phyloP scores from a whole-genome alignment of 805 yeast species.

The Ogataea haglerorum region DNA sequence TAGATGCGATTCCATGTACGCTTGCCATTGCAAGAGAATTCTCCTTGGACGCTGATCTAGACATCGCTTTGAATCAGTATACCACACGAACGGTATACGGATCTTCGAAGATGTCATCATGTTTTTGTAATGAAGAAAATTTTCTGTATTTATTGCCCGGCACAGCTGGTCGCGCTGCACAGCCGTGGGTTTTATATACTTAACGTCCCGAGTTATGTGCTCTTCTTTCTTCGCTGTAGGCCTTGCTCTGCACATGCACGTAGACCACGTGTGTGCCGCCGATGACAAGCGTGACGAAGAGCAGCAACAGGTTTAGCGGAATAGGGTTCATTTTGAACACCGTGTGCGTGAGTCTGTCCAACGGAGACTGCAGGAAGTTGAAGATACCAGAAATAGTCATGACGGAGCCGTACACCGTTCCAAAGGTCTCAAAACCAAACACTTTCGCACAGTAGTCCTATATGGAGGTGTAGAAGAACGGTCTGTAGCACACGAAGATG shows the following conservation, averaged over 20 bases:
- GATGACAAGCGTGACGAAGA: constrained; percentile 38
- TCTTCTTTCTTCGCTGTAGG: constrained; percentile 21
- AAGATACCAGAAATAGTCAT: constrained; percentile 51
- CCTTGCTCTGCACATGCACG: constrained; percentile 32
- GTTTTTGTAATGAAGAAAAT: constrained; percentile 1
- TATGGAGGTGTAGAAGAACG: constrained; percentile 55
- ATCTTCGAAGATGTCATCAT: constrained; percentile 48
- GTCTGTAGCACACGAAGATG: constrained; percentile 51
- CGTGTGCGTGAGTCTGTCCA: constrained; percentile 50
- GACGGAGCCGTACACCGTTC: constrained; percentile 56
- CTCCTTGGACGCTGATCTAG: constrained; percentile 30
- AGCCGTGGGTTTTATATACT: constrained; percentile 1
- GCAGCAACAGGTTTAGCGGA: constrained; percentile 44
- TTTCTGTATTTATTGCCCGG: background rate
- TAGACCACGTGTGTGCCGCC: constrained; percentile 42
- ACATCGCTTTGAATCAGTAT: constrained; percentile 48
- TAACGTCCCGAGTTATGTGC: constrained; percentile 2
- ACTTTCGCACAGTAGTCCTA: constrained; percentile 61
- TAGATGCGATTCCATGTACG: background rate
- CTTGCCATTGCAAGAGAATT: background rate
- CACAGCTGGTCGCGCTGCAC: constrained; percentile 2
- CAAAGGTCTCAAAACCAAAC: constrained; percentile 60
- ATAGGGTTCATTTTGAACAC: constrained; percentile 52
- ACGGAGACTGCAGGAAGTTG: constrained; percentile 44
- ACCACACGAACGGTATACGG: constrained; percentile 39